Conservation (phyloP, 495 filamentous ascomycete genomes). For the Neohortaea acidophila region DNA sequence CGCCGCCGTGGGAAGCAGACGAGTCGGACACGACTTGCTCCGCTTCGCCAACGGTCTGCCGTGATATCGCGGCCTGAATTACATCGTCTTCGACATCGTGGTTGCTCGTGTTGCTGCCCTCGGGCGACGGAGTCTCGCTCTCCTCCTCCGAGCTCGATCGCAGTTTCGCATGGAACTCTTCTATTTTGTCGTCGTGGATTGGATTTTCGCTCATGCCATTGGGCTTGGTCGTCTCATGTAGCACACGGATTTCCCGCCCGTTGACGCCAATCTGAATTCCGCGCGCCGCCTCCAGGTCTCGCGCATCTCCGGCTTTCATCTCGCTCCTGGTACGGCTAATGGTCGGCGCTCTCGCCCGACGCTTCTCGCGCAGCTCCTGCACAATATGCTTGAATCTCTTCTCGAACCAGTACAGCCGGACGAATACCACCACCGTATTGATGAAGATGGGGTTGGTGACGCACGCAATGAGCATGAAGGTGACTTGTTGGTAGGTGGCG, state of each 20-base stretch:
- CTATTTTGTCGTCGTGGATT: slow-evolving; percentile 12
- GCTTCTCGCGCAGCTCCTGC: slow-evolving; percentile 38
- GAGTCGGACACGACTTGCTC: neutral
- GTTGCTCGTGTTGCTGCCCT: slow-evolving; percentile 6
- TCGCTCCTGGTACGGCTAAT: slow-evolving; percentile 42
- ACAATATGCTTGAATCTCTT: slow-evolving; percentile 76
- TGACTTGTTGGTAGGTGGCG: slow-evolving; percentile 57
- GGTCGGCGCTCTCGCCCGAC: slow-evolving; percentile 34
- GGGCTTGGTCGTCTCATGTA: slow-evolving; percentile 30
- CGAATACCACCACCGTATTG: slow-evolving; percentile 70
- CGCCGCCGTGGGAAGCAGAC: slow-evolving; percentile 1
- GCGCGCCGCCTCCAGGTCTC: slow-evolving; percentile 29
- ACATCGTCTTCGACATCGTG: slow-evolving; percentile 18
- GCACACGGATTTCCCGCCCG: slow-evolving; percentile 56
- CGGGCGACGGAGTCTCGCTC: slow-evolving; percentile 10
- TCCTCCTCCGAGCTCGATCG: neutral
- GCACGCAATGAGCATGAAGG: slow-evolving; percentile 45
- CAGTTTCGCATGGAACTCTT: slow-evolving; percentile 10
- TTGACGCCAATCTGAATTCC: slow-evolving; percentile 52
- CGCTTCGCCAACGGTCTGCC: too few species aligned
- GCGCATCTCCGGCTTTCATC: too few species aligned
- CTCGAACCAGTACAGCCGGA: slow-evolving; percentile 95
- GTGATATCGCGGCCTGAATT: too few species aligned
- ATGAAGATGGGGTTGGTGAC: slow-evolving; percentile 72
- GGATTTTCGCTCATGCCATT: slow-evolving; percentile 27